These are phyloP conservation scores for Cyclostephanos tholiformis DNA, from an alignment of 108 stramenopile genomes.

Conservation along the genomic window DNA sequence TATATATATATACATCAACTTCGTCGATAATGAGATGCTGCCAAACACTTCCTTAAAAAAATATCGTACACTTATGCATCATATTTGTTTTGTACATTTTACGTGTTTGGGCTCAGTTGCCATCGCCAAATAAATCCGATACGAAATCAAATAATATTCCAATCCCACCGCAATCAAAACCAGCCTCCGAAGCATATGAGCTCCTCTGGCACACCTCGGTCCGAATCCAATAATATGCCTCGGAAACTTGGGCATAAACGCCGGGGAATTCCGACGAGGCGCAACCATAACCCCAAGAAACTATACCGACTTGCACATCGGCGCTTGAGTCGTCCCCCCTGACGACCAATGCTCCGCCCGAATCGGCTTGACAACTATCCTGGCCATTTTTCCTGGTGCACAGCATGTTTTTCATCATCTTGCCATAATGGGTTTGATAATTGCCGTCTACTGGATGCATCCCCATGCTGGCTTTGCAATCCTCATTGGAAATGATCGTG, in stretches of 20 bases:
- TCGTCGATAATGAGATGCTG: no score
- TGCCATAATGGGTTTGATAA: constrained; percentile 24
- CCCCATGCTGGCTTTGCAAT: constrained; percentile 39
- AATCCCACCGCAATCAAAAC: no score
- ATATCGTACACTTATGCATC: no score
- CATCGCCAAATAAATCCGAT: no score
- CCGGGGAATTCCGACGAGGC: constrained; percentile 37
- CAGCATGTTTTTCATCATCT: constrained; percentile 35
- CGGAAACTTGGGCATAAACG: constrained; percentile 40
- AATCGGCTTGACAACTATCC: constrained; percentile 42
- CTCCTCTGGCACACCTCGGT: constrained; percentile 17
- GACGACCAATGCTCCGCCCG: constrained; percentile 45
- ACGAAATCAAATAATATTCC: no score
- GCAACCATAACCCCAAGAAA: constrained; percentile 41
- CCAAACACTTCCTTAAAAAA: no score
- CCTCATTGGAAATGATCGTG: constrained; percentile 33
- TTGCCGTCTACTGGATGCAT: neutral
- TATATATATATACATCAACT: no score
- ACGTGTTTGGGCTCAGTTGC: no score
- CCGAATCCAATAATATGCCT: constrained; percentile 33
- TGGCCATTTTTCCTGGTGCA: constrained; percentile 23
- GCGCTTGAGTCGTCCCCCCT: constrained; percentile 7
- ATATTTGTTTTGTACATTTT: no score
- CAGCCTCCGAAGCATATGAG: constrained; percentile 9
- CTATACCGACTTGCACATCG: constrained; percentile 46